A percentile compares a stretch with the other conserved stretches of the same genome.
These are phyloP conservation scores for Dothidotthia symphoricarpi DNA, from an alignment of 2,329 filamentous ascomycete genomes.

Conservation along the genomic window DNA sequence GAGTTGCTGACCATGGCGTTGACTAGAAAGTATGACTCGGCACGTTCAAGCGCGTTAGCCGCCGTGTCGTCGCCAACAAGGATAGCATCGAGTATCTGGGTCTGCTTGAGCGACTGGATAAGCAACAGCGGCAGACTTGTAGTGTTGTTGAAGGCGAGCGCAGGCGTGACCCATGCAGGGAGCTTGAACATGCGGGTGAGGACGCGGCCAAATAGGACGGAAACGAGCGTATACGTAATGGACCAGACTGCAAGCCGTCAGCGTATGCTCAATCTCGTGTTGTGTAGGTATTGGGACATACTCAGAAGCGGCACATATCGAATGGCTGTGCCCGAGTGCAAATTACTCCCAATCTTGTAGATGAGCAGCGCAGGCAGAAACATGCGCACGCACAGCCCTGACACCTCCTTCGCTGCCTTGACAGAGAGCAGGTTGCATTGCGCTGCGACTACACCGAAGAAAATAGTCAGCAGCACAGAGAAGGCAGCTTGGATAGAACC, in stretches of 20 bases:
- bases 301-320: constrained; percentile 52
- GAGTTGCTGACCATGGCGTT: constrained; percentile 64
- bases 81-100: constrained; percentile 55
- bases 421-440: constrained; percentile 52
- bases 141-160: constrained; percentile 59
- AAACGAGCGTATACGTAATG: constrained; percentile 50
- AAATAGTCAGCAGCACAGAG: constrained; percentile 55
- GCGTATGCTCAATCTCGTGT: constrained; percentile 10
- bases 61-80: constrained; percentile 48
- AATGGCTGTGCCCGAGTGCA: constrained; percentile 48
- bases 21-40: constrained; percentile 65
- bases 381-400: constrained; percentile 52
- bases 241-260: constrained; percentile 47
- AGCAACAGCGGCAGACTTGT: constrained; percentile 55
- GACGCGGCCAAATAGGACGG: constrained; percentile 48
- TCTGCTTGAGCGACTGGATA: constrained; percentile 53
- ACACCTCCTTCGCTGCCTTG: constrained; percentile 53
- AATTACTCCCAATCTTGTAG: constrained; percentile 53
- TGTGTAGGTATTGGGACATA: constrained; percentile 20
- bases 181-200: constrained; percentile 50
- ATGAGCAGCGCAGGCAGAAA: constrained; percentile 56
- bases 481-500: constrained; percentile 57
- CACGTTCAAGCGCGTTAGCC: constrained; percentile 54
- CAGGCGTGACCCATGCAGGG: constrained; percentile 55
- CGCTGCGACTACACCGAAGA: constrained; percentile 52